Base-by-base conservation (phyloP, 179 eudicot species). In the Heliamphora ciliata region DNA sequence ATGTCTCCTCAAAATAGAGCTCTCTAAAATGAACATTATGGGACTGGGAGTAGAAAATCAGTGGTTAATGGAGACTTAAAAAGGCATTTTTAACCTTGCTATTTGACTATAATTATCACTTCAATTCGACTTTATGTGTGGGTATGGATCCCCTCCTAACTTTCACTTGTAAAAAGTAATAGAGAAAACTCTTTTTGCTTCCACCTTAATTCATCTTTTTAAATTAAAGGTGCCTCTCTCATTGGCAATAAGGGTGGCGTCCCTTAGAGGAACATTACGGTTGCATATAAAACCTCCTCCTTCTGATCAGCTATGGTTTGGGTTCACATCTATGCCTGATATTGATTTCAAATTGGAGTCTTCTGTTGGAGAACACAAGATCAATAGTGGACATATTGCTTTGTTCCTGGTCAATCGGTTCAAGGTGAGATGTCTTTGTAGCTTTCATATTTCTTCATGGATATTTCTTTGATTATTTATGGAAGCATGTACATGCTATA, bases 281-380 rank as follows among this genome's bases (percentile, higher is more conserved):
- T 82, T 97, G 82, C 90, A 86, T 79, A 89, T 97, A 80, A 94
- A 94, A 88, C 94, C 99, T n/a, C 99, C 99, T 50, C 99, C 99
- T 78, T 91, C 98, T 44, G 99, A 97, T 89, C 98, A 92, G 74
- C 74, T 97, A 50, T 97, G 99, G 99, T 89, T 91, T 79, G 96
- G 94, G 63, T 97, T 96, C 86, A 87, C 95, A 72, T 88, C 93
- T 17, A 92, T 92, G 97, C 99, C 99, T 82, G 95, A 94, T 84
- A 86, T 94, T 83, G 90, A 91, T 79, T 91, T 94, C 66, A 88
- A 89, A 59, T 86, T 97, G 91, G 99, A 93, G 74, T 89, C 99
- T 71, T 88, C 82, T 79, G 97, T 97, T 60, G 95, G 93, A 68
- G 99, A 97, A 56, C 97, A 86, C 90, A 94, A 93, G 89, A 88